These are phyloP conservation scores for Tagetes patula DNA, from an alignment of 129 eudicot genomes.

Conservation along the genomic window DNA sequence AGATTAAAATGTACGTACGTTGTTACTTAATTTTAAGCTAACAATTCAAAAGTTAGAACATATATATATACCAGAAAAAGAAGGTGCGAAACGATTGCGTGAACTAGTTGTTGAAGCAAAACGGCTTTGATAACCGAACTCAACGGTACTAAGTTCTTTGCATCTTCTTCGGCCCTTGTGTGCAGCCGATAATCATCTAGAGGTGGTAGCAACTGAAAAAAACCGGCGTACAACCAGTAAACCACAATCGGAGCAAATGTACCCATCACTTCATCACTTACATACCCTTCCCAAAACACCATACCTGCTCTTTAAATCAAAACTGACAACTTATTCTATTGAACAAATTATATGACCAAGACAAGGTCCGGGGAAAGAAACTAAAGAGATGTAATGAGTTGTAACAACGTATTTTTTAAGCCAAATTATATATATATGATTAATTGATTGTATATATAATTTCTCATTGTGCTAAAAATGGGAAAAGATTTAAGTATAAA, in stretches of 20 bases:
- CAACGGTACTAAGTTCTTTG: slow-evolving; percentile 57
- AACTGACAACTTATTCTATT: not conserved
- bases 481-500: too few relatives aligned
- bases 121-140: slow-evolving; percentile 60
- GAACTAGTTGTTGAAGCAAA: slow-evolving; percentile 68
- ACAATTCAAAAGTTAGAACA: too few relatives aligned
- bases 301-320: slow-evolving; percentile 21
- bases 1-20: too few relatives aligned
- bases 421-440: too few relatives aligned
- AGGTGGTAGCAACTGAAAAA: slow-evolving; percentile 68
- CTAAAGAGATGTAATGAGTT: too few relatives aligned
- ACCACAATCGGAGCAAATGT: slow-evolving; percentile 78
- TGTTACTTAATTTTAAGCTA: too few relatives aligned
- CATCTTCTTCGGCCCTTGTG: slow-evolving; percentile 59
- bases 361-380: too few relatives aligned
- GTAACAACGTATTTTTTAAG: too few relatives aligned
- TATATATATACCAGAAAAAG: slow-evolving; percentile 48
- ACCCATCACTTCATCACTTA: slow-evolving; percentile 82
- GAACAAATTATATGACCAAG: too few relatives aligned
- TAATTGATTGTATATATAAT: too few relatives aligned
- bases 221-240: slow-evolving; percentile 72
- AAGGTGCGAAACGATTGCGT: slow-evolving; percentile 63
- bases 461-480: too few relatives aligned
- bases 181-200: slow-evolving; percentile 67
- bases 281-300: slow-evolving; percentile 91